A percentile compares a stretch with the other conserved stretches of the same genome.
Evolutionary conservation across 2,329 filamentous ascomycete species (phyloP).

Genomic region (Xylaria sp.): DNA sequence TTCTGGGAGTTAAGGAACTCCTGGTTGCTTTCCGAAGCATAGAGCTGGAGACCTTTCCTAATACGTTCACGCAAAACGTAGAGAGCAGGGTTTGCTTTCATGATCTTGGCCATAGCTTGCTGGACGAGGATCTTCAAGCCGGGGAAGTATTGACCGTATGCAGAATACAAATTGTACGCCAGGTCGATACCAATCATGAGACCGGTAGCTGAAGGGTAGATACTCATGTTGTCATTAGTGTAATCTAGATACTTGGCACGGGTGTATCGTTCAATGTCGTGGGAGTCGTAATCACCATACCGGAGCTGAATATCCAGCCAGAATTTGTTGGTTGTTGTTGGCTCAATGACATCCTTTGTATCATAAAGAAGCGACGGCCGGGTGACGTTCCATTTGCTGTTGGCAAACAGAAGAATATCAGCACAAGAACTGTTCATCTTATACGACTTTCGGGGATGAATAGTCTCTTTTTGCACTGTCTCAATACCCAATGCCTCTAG

Average conservation of each 20-base stretch:
- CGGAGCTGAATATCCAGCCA: constrained; percentile 97
- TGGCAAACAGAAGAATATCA: constrained; percentile 95
- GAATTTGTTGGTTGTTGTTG: constrained; percentile 98
- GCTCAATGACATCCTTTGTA: constrained; percentile 93
- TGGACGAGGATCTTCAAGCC: constrained; percentile 94
- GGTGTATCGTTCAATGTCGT: constrained; percentile 97
- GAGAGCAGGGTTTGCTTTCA: constrained; percentile 98
- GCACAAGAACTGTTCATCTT: constrained; percentile 99
- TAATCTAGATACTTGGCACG: constrained; percentile 99
- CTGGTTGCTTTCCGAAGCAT: constrained; percentile 98
- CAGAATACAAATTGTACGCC: constrained; percentile 97
- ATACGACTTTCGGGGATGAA: constrained; percentile 98
- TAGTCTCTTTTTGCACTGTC: constrained; percentile 98
- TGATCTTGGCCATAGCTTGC: constrained; percentile 99
- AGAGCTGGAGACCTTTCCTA: constrained; percentile 95
- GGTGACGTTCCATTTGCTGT: constrained; percentile 99
- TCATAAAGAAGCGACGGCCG: constrained; percentile 93
- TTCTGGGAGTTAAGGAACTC: constrained; percentile 99
- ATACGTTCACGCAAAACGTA: constrained; percentile 98
- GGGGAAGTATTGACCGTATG: constrained; percentile 98
- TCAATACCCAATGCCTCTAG: constrained; percentile 95
- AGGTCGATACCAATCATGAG: constrained; percentile 98
- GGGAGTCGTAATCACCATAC: constrained; percentile 98
- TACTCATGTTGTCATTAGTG: constrained; percentile 97
- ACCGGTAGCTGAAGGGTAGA: constrained; percentile 96